Base-by-base conservation (phyloP, 2,329 filamentous ascomycete species). In the Pseudogymnoascus sp. region DNA sequence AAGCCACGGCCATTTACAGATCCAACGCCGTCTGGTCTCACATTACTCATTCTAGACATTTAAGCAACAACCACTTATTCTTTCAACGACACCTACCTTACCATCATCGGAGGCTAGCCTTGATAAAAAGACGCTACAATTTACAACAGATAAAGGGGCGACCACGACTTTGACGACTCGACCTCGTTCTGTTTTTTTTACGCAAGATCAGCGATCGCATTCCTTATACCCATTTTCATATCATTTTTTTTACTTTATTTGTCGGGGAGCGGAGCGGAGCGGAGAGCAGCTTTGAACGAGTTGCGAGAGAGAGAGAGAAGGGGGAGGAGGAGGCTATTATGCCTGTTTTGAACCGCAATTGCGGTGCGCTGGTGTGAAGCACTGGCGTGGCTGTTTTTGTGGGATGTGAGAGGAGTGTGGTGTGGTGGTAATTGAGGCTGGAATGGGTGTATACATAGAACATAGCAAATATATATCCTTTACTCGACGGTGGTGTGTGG, bases 171-270 rank as follows among this genome's bases (percentile, higher is more conserved):
- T 4, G 8, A 31, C 28, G 31, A 33, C 31, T 23, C 21, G 21
- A 45, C 43, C 23, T 9, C n/a, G 16, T 31, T 52, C 45, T 52
- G 49, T 18, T 31, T 55, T 55, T 55, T 33, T 55, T 5, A 16
- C 45, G 31, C 14, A 18, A 33, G 49, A 55, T 55, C 49, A 55
- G 28, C 49, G 49, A 55, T 55, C 49, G 49, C 49, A 55, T 55
- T 55, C 49, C 49, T 55, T 55, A 55, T 55, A 55, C 49, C 49
- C 49, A 31, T 55, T 55, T 55, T 55, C 45, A 52, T 52, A 9
- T 28, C 18, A 16, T 31, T 31, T 14, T 7, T 4, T 33, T 18
- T 18, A 12, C 9, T 14, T 31, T 11, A 9, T 31, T 12, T 31
- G 9, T 55, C 49, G 9, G 31, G 49, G 49, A 55, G 25, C 2